Percentiles rank a stretch among this genome's conserved stretches.
Conservation (phyloP, 441 rosid genomes). For the Dalechampia spathulata region DNA sequence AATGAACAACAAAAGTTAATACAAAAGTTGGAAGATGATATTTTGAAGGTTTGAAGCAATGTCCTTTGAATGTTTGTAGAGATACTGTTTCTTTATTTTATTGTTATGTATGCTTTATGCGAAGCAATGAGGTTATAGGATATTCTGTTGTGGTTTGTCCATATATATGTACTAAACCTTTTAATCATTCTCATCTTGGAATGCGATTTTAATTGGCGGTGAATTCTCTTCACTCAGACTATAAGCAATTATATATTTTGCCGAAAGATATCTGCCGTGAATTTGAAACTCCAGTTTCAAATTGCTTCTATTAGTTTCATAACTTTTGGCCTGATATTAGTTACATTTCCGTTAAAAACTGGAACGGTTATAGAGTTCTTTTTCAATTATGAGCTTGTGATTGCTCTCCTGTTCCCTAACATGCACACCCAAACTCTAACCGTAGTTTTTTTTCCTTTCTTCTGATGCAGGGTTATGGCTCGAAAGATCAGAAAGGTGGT, state of each 20-base stretch:
- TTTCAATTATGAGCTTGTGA: not conserved
- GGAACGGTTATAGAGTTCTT: not conserved
- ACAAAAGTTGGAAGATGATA: slow-evolving; percentile 98
- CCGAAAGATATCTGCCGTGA: not conserved
- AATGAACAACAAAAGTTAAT: slow-evolving; percentile 79
- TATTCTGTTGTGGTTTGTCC: slow-evolving; percentile 1
- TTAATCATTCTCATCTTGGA: not conserved
- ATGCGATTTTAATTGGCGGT: too few relatives aligned
- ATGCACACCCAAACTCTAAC: not conserved
- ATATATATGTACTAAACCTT: not conserved
- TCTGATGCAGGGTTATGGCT: slow-evolving; percentile 70
- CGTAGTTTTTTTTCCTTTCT: slow-evolving; percentile 1
- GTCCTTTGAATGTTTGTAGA: slow-evolving; percentile 16
- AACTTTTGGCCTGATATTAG: not conserved
- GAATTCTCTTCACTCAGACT: not conserved
- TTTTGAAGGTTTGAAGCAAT: slow-evolving; percentile 58
- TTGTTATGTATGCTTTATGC: slow-evolving; percentile 5
- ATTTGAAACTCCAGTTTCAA: not conserved
- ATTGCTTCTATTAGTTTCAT: not conserved
- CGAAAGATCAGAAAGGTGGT: slow-evolving; percentile 69
- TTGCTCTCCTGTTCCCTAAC: not conserved
- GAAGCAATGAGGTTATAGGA: not conserved
- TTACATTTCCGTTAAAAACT: not conserved
- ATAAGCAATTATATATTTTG: not conserved
- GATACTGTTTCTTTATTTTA: not conserved